A percentile compares a stretch with the other conserved stretches of the same genome.
Conservation (phyloP, 805 yeast species). For the Barnettozyma sucrosica region DNA sequence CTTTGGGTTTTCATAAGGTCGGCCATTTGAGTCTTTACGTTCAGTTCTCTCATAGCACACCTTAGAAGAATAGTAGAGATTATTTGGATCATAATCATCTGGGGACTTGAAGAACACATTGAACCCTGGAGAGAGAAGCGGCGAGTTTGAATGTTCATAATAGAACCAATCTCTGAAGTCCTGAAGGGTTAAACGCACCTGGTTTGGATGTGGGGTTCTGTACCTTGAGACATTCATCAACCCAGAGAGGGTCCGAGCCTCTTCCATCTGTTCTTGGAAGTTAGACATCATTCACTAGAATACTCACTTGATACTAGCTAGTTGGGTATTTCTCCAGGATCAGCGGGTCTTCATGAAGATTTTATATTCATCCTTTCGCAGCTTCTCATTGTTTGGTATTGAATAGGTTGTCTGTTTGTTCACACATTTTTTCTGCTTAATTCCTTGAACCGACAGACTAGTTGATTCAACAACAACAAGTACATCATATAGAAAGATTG, state of each 20-base stretch:
- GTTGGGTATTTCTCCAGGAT: too few species aligned
- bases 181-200: not conserved
- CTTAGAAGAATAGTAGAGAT: slow-evolving; percentile 6
- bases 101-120: slow-evolving; percentile 3
- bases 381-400: not conserved
- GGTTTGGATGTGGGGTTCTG: not conserved
- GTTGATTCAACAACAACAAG: too few species aligned
- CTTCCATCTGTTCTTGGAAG: not conserved
- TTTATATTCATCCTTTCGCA: not conserved
- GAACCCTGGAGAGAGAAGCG: not conserved
- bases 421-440: not conserved
- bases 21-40: slow-evolving; percentile 8
- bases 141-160: not conserved
- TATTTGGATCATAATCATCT: slow-evolving; percentile 12
- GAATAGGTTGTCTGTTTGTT: not conserved
- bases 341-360: too few species aligned
- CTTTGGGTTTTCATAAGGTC: slow-evolving; percentile 5
- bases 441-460: too few species aligned
- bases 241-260: not conserved
- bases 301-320: too few species aligned
- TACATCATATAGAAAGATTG: too few species aligned
- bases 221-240: not conserved
- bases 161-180: not conserved
- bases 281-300: not conserved
- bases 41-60: slow-evolving; percentile 10